Conservation (phyloP, 1,284 basidiomycete genomes). For the Moesziomyces parantarcticus region DNA sequence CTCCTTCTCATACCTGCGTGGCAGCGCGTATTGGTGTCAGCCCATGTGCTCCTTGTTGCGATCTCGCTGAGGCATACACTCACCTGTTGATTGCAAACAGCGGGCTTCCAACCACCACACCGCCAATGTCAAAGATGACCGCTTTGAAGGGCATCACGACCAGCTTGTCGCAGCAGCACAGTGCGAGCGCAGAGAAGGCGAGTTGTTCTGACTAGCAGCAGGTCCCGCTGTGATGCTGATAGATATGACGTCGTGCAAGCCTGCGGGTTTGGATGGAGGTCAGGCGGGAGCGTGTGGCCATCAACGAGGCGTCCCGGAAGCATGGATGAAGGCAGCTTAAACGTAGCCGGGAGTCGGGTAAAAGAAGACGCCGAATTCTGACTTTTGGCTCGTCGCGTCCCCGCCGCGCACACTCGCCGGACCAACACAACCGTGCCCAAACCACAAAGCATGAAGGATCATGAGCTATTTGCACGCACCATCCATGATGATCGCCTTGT, state of each 20-base stretch:
- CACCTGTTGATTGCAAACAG: constrained; percentile 62
- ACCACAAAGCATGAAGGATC: no score
- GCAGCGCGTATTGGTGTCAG: neutral
- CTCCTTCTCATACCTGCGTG: constrained; percentile 50
- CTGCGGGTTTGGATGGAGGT: no score
- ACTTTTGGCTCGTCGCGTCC: neutral
- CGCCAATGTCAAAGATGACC: constrained; percentile 67
- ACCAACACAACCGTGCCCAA: neutral
- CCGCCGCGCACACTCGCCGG: neutral
- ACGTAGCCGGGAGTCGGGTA: constrained; percentile 28
- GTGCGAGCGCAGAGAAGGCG: no score
- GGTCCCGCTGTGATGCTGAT: no score
- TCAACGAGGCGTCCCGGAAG: no score
- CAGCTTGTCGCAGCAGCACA: neutral
- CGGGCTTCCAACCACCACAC: constrained; percentile 67
- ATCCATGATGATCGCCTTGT: no score
- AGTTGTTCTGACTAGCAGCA: no score
- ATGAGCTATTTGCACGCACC: no score
- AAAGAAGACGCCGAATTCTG: constrained; percentile 11
- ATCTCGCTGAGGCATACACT: constrained; percentile 9
- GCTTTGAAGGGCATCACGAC: constrained; percentile 30
- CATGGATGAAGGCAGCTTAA: no score
- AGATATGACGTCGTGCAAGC: no score
- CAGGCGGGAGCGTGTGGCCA: no score
- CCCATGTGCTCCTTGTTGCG: no score